Evolutionary conservation across 75 land plant genomes (phyloP), one percentile per base, ranked within the genome.

Genomic region (Selaginella tamariscina): DNA sequence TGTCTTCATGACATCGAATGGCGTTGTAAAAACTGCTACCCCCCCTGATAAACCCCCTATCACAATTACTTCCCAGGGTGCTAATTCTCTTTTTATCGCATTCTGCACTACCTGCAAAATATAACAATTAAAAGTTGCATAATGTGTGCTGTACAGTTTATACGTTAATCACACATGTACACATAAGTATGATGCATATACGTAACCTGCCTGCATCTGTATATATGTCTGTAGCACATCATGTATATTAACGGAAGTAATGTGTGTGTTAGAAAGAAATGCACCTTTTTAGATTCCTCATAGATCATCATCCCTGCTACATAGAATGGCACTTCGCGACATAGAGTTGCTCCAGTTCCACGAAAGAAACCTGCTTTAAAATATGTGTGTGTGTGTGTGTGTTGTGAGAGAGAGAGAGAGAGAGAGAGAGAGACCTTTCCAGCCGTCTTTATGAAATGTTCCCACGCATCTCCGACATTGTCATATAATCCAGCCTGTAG

Each of bases 1-100:
- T 22, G 98, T 93, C 68, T 93, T 93, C 83, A 93, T 86, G 54
- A 93, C 98, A 77, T 93, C 98, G 56, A 93, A 89, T 2, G 98
- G 98, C 27, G 95, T 93, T 1, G 98, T 93, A 15, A 78, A 68
- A 18, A 93, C 90, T 56, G 96, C 89, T 23, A 93, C 70, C 2
- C 98, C 98, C 26, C 98, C 98, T 21, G 98, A 89, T 27, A 93
- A 65, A 29, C 88, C 98, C 33, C 98, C 98, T 21, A 93, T 89
- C 0, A 68, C 75, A 26, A 93, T 76, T 2, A 82, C 83, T 75
- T 93, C 98, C 90, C 88, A 93, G 2, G 98, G 89, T 69, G 79
- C 95, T 24, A 93, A 76, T 31, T 93, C 95, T 32, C 98, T 82
- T 8, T 79, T 69, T 21, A 89, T 64, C 5, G 89, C 71, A 23